phyloP scores from a whole-genome alignment of 129 eudicot genomes.

The Centaurea solstitialis region DNA sequence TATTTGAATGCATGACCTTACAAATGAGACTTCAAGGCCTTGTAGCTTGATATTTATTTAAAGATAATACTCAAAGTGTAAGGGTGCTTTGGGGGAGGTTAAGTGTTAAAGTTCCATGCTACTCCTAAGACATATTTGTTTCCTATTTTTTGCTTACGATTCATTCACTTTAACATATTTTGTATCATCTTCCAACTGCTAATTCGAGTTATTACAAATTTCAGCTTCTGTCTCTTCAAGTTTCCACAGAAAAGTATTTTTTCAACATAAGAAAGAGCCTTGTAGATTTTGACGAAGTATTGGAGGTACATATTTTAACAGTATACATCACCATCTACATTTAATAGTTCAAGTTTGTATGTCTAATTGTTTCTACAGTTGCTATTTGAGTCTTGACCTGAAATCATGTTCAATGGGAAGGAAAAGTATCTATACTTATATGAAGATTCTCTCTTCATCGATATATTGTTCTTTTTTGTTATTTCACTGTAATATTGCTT shows the following conservation, averaged over 20 bases:
- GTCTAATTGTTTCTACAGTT: conserved; percentile 7
- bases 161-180: not conserved
- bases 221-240: conserved; percentile 90
- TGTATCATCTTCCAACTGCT: conserved; percentile 7
- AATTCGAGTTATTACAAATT: not conserved
- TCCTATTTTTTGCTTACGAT: not conserved
- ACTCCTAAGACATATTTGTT: not conserved
- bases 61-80: not conserved
- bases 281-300: conserved; percentile 96
- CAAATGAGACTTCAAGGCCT: not conserved
- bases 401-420: not conserved
- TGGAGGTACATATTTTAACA: conserved; percentile 63
- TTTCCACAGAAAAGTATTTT: conserved; percentile 86
- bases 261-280: conserved; percentile 91
- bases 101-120: not conserved
- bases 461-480: not conserved
- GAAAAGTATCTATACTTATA: not conserved
- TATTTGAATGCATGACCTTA: not conserved
- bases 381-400: not conserved
- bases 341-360: not conserved
- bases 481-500: not conserved
- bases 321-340: conserved; percentile 1
- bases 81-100: not conserved
- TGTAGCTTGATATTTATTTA: not conserved
- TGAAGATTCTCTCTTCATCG: not conserved